Evolutionary conservation across 495 filamentous ascomycete species (phyloP), one percentile per base, ranked within the genome.

Genomic region (Pseudoneurospora amorphoporcata): DNA sequence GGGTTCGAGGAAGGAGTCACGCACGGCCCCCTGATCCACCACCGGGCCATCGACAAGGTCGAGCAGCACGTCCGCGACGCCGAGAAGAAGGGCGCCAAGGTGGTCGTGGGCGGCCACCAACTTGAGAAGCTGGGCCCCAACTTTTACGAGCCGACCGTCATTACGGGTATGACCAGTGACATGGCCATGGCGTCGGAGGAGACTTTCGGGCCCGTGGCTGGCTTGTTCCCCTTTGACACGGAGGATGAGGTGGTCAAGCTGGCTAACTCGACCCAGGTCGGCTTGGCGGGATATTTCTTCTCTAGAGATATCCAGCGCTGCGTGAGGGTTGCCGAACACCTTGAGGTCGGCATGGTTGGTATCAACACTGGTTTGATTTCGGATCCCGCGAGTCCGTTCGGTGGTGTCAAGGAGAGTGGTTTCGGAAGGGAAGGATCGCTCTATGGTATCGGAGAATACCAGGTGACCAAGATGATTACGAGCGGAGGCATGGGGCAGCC

Each of bases 391-490:
- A 83, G 91, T 73, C 93, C 93, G 71, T 99, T 98, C 79, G 95
- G 95, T 23, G 95, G 95, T 72, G 92, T 99, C 19, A 99, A 99
- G 82, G 86, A 92, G 81, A 94, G 91, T 78, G 95, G 95, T 4
- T 98, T 98, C 75, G 95, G 95, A 23, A 82, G 94, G 41, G 95
- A 99, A 82, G 95, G 95, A 41, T 94, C 91, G 80, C 91, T 91
- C 81, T 93, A 97, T 78, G 95, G 95, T 17, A 91, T 96, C 76
- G 92, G 92, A 10, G 95, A 98, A 82, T 99, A 96, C 81, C 87
- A 91, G 78, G 82, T 88, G 69, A 92, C 91, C 58, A 99, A 99
- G 87, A 95, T 88, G 83, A 88, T 97, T 43, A 95, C 93, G 7
- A 88, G 92, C 79, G 94, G 92, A 9, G 92, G 92, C 2, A 90